Evolutionary conservation across 352 stramenopile genomes (phyloP), one percentile per base, ranked within the genome.

Genomic region (Phytophthora vignae): DNA sequence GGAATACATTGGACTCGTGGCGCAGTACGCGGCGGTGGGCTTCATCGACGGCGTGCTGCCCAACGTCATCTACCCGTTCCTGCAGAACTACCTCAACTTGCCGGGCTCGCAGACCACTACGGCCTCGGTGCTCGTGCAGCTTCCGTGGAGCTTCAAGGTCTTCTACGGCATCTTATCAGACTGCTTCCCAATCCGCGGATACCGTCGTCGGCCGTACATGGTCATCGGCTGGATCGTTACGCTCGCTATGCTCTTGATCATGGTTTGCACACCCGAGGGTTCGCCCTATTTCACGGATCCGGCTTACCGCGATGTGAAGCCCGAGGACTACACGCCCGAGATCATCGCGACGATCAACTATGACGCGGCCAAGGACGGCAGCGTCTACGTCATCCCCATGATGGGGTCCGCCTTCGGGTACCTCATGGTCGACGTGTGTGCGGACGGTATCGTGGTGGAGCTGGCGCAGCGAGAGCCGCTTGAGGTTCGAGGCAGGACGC

Each of bases 11-110:
- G 42, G 42, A 50, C 42, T 50, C 42, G 42, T 50, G 15, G 42
- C 42, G 42, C 42, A 50, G 42, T 50, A 50, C n/a, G 42, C 42
- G 15, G 42, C 42, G 12, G 42, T 50, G 17, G 42, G 42, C n/a
- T 50, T 50, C 42, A 50, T 50, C 17, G 42, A 50, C 19, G 42
- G 42, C 8, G 42, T 50, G 0, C 11, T 50, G 17, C 42, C 42
- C 42, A 50, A 50, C n/a, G 42, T 50, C 42, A 50, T 50, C 42
- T 50, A 50, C n/a, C 42, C 42, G 42, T 50, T 50, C 42, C n/a
- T 50, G 42, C 42, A 50, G 42, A 50, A 50, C 42, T 50, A 50
- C 42, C 42, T 50, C 17, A 50, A 50, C 17, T 50, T 50, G 17
- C 42, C 42, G n/a, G 42, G 42, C 7, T 50, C 42, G 17, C 42